A percentile compares a stretch with the other conserved stretches of the same genome.
Evolutionary conservation across 23 red algal species (phyloP).

Genomic region (Gracilaria gracilis): DNA sequence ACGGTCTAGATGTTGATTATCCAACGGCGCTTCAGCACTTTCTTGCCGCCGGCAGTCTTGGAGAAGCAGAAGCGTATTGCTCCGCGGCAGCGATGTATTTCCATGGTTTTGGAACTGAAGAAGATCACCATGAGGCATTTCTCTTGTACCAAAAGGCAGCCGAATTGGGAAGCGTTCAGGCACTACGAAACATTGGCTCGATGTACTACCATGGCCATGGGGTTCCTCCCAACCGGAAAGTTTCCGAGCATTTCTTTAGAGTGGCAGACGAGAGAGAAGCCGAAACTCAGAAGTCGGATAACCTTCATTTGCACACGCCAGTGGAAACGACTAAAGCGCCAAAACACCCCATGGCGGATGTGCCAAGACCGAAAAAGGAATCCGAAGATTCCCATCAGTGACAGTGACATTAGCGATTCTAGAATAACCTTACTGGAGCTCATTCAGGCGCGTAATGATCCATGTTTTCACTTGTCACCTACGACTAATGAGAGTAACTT

Average conservation of each 20-base stretch:
- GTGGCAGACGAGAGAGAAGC: conserved; percentile 52
- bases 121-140: conserved; percentile 69
- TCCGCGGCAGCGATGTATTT: conserved; percentile 81
- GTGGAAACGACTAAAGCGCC: conserved; percentile 40
- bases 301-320: conserved; percentile 20
- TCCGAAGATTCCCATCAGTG: background rate
- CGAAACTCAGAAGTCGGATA: conserved; percentile 3
- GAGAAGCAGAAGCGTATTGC: conserved; percentile 64
- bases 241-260: conserved; percentile 60
- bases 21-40: conserved; percentile 63
- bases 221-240: conserved; percentile 57
- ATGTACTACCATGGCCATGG: conserved; percentile 81
- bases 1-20: conserved; percentile 65
- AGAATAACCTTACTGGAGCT: background rate
- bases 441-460: background rate
- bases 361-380: conserved; percentile 35
- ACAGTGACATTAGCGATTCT: background rate
- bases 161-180: conserved; percentile 48
- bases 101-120: conserved; percentile 68
- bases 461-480: background rate
- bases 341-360: conserved; percentile 64
- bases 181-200: conserved; percentile 68
- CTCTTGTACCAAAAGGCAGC: conserved; percentile 73
- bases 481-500: background rate
- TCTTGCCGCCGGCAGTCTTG: conserved; percentile 44